Evolutionary conservation across 306 rosid species (phyloP).

Genomic region (Parietaria judaica): DNA sequence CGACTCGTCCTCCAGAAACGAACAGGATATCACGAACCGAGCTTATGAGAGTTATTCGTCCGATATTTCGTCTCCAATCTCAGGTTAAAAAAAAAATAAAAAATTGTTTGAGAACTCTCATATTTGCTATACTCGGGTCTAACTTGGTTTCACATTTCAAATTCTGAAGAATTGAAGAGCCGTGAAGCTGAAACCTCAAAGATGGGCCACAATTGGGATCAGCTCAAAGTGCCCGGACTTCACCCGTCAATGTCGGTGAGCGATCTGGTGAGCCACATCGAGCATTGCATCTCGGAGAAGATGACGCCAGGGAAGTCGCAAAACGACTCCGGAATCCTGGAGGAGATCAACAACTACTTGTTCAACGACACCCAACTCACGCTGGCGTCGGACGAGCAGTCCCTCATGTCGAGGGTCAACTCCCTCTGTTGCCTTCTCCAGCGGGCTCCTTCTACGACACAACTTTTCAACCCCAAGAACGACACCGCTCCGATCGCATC

Average conservation of each 20-base stretch:
- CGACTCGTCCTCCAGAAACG: conserved; percentile 55
- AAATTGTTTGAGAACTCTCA: neutral
- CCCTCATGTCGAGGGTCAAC: conserved; percentile 62
- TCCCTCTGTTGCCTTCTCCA: conserved; percentile 65
- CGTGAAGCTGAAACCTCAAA: conserved; percentile 34
- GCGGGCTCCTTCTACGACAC: conserved; percentile 42
- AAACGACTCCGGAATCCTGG: conserved; percentile 35
- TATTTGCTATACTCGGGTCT: neutral
- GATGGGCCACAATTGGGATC: conserved; percentile 40
- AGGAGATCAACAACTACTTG: conserved; percentile 56
- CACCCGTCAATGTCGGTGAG: conserved; percentile 62
- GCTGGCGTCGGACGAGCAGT: conserved; percentile 44
- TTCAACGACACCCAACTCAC: conserved; percentile 41
- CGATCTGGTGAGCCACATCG: conserved; percentile 56
- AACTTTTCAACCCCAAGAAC: conserved; percentile 20
- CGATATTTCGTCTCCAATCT: conserved; percentile 49
- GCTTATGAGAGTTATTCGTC: conserved; percentile 17
- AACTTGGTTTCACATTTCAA: conserved; percentile 19
- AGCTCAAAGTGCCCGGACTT: conserved; percentile 57
- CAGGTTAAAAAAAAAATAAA: conserved; percentile 38
- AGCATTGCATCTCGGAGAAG: conserved; percentile 52
- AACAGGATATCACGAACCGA: conserved; percentile 34
- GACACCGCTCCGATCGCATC: conserved; percentile 1
- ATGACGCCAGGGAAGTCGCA: conserved; percentile 33
- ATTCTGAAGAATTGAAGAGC: conserved; percentile 23